Evolutionary conservation across 345 rosid genomes (phyloP), one percentile per base, ranked within the genome.

Genomic region (Litchi chinensis): DNA sequence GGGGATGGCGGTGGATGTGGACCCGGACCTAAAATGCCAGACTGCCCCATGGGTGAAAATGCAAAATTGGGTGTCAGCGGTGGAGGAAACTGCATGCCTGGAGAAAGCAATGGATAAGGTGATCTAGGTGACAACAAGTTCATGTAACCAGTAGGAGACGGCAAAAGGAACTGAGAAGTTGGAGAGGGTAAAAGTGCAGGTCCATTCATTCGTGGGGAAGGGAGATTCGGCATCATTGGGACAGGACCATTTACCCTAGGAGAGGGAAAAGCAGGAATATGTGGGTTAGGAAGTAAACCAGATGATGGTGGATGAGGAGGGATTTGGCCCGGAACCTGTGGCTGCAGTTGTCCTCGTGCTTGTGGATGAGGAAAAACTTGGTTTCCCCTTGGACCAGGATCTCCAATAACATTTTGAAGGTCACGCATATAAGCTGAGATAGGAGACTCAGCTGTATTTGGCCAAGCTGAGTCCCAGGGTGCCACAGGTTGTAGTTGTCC

Each of bases 361-460:
- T 37, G 79, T 19, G 68, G 82, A 26, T 62, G 80, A 69, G 83
- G 84, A 66, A 82, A 90, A 74, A 71, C 54, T 69, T 85, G 92
- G 77, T 77, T 83, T 79, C 91, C 92, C 81, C 71, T 65, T 9
- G 90, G 83, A 72, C 89, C 84, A 15, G 90, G 77, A 72, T 91
- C 90, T 40, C 70, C 77, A 4, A 92, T 79, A 21, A 93, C 86
- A 62, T 81, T 87, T 80, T 91, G 94, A 79, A 95, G 94, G 86
- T 93, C 93, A 8, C 97, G 92, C 95, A 93, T 86, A 73, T 91
- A 95, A 71, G 88, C 91, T 39, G 98, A 92, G 81, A 93, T 79
- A 0, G 98, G 97, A 82, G 95, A 93, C 65, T 91, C 97, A n/a
- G 90, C 91, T 12, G 88, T 82, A 82, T 84, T 89, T 19, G 85